Percentiles rank a stretch among this genome's conserved stretches.
Conservation (phyloP, 2,329 filamentous ascomycete genomes). For the Chrysoporthe austroafricana region DNA sequence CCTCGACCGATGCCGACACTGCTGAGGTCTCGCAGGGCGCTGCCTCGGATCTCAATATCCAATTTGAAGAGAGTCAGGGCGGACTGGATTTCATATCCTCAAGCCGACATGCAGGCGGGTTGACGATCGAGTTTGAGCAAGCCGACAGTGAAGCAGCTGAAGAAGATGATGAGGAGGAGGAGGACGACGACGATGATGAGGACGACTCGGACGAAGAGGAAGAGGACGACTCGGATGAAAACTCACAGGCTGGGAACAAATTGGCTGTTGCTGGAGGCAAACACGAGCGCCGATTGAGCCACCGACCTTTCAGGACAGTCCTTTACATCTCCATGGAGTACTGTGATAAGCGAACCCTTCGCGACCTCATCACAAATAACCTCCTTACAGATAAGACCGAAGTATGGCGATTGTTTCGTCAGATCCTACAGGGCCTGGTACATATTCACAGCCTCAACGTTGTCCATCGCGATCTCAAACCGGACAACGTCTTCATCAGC, state of each 20-base stretch:
- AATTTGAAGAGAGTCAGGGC: constrained; percentile 73
- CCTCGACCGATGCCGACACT: constrained; percentile 50
- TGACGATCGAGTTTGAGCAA: constrained; percentile 72
- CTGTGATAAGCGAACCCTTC: constrained; percentile 89
- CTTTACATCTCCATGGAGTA: constrained; percentile 99
- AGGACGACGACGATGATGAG: constrained; percentile 46
- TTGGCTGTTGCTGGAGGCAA: constrained; percentile 29
- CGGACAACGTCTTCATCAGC: constrained; percentile 92
- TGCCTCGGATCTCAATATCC: constrained; percentile 49
- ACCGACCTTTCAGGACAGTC: constrained; percentile 67
- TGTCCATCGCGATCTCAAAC: constrained; percentile 94
- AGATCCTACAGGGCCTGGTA: constrained; percentile 85
- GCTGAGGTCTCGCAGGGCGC: constrained; percentile 40
- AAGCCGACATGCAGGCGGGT: constrained; percentile 65
- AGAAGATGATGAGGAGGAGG: constrained; percentile 44
- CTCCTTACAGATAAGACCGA: constrained; percentile 76
- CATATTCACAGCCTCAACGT: constrained; percentile 92
- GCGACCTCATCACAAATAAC: constrained; percentile 80
- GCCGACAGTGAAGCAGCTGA: constrained; percentile 44
- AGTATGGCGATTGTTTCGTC: constrained; percentile 87
- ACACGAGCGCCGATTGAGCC: constrained; percentile 39
- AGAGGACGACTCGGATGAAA: constrained; percentile 40
- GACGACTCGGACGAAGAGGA: constrained; percentile 52
- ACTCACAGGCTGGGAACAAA: constrained; percentile 5
- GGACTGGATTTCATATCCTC: constrained; percentile 95